Conservation (phyloP, 2,329 filamentous ascomycete species). For the Clarireedia homoeocarpa region DNA sequence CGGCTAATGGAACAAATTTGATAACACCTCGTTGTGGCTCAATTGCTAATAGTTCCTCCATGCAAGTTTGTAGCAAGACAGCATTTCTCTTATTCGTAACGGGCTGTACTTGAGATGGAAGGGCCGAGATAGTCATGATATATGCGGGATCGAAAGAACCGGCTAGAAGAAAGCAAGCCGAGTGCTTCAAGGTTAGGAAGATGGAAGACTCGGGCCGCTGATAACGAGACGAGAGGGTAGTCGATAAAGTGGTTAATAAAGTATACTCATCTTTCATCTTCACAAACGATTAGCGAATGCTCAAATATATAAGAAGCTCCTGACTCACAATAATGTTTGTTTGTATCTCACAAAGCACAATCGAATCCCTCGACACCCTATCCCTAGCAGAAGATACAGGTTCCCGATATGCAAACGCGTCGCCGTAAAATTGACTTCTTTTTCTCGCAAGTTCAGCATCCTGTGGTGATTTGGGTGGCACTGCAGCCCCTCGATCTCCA, state of each 20-base stretch:
- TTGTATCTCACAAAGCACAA: conserved; percentile 56
- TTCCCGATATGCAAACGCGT: conserved; percentile 30
- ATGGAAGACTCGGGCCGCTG: conserved; percentile 66
- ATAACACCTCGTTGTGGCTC: conserved; percentile 59
- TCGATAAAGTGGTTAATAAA: conserved; percentile 66
- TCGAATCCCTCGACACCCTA: conserved; percentile 27
- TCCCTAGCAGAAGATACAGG: conserved; percentile 22
- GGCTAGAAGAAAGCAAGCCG: conserved; percentile 65
- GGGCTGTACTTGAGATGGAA: conserved; percentile 60
- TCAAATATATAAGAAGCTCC: conserved; percentile 4
- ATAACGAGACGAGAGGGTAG: conserved; percentile 67
- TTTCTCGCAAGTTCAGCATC: conserved; percentile 23
- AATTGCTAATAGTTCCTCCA: conserved; percentile 63
- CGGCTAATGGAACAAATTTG: conserved; percentile 60
- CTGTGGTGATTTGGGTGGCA: conserved; percentile 23
- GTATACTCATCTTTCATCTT: conserved; percentile 69
- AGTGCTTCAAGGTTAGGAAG: conserved; percentile 68
- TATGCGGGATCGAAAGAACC: conserved; percentile 75
- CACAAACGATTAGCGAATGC: conserved; percentile 11
- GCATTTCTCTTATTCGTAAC: conserved; percentile 77
- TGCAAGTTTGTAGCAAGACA: conserved; percentile 65
- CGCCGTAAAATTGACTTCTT: conserved; percentile 29
- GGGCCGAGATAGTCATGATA: conserved; percentile 62
- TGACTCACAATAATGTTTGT: conserved; percentile 54
- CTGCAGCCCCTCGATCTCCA: conserved; percentile 23